Conservation (phyloP, 2,329 filamentous ascomycete species). For the Orbilia blumenaviensis region DNA sequence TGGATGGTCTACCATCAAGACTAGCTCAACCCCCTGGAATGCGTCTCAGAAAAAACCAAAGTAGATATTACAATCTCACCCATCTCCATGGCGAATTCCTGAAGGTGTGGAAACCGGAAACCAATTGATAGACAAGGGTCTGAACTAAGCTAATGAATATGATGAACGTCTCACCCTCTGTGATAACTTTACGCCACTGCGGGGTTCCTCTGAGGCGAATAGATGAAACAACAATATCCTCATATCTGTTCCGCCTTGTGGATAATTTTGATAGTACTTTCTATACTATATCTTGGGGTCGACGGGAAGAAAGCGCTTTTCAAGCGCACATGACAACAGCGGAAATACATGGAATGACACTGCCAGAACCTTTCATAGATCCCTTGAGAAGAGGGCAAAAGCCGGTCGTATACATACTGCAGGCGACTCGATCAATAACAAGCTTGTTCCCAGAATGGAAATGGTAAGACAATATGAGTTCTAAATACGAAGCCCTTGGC, state of each 20-base stretch:
- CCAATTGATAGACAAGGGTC: slow-evolving; percentile 1
- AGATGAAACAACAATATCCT: slow-evolving; percentile 33
- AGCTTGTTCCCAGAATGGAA: background rate
- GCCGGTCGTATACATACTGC: no score
- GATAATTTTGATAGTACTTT: background rate
- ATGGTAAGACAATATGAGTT: slow-evolving; percentile 5
- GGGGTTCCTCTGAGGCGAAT: slow-evolving; percentile 38
- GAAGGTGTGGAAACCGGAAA: background rate
- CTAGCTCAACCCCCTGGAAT: background rate
- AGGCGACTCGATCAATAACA: background rate
- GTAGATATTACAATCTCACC: background rate
- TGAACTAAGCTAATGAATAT: slow-evolving; percentile 2
- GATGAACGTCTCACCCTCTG: slow-evolving; percentile 26
- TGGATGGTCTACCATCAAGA: background rate
- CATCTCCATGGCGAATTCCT: background rate
- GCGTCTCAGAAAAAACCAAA: background rate
- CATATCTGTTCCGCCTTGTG: background rate
- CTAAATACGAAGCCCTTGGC: background rate
- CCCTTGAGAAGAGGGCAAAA: no score
- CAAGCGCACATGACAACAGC: background rate
- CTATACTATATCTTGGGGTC: no score
- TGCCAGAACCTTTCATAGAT: no score
- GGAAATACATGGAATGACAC: no score
- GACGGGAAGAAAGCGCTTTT: background rate
- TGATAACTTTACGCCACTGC: slow-evolving; percentile 37